Percentiles rank a stretch among this genome's conserved stretches.
Conservation (phyloP, 1,284 basidiomycete genomes). For the Trichosporon inkin region DNA sequence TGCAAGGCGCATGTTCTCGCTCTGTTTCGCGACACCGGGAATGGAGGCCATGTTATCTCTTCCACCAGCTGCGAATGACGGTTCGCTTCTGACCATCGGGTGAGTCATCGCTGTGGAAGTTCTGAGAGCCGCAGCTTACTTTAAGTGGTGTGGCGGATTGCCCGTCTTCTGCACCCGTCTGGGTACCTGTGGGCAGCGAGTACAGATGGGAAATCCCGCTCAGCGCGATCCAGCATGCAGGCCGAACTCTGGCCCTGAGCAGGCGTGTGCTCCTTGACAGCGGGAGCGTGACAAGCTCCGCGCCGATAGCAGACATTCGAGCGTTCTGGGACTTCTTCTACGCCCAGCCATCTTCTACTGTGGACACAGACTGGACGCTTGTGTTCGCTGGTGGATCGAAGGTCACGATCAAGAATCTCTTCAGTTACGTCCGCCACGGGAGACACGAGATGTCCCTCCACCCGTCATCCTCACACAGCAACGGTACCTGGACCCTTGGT, state of each 20-base stretch:
- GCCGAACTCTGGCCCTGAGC: background rate
- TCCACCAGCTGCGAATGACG: background rate
- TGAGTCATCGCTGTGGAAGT: background rate
- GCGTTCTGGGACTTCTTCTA: slow-evolving; percentile 1
- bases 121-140: background rate
- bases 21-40: background rate
- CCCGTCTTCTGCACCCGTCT: background rate
- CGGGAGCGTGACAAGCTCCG: background rate
- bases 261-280: background rate
- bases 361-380: background rate
- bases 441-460: background rate
- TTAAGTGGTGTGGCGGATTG: background rate
- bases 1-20: background rate
- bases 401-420: background rate
- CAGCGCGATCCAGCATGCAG: background rate
- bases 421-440: background rate
- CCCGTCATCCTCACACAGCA: background rate
- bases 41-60: background rate
- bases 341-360: background rate
- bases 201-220: background rate
- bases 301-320: background rate
- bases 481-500: background rate
- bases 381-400: slow-evolving; percentile 1
- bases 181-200: background rate
- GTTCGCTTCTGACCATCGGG: slow-evolving; percentile 1